These are phyloP conservation scores for Moesziomyces antarcticus DNA, from an alignment of 1,284 basidiomycete genomes.

Conservation along the genomic window DNA sequence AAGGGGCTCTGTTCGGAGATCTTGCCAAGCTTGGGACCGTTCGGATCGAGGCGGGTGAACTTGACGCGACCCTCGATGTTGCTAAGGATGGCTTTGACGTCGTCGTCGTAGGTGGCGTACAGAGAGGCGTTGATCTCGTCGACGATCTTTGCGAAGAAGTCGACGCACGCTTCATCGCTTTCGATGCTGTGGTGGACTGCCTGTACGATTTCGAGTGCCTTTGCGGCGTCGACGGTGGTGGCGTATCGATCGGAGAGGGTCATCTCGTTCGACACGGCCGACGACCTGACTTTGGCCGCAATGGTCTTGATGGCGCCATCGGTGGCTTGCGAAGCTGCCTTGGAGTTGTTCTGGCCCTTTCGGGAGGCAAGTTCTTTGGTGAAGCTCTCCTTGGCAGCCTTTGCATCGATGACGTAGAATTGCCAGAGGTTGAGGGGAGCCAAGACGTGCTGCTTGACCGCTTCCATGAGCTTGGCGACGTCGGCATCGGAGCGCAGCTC, in stretches of 20 bases:
- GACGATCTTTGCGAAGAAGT: conserved; percentile 39
- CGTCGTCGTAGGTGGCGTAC: conserved; percentile 58
- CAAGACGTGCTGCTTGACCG: conserved; percentile 53
- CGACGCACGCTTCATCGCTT: conserved; percentile 23
- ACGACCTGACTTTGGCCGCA: conserved; percentile 28
- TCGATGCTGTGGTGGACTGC: conserved; percentile 20
- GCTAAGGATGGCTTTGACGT: conserved; percentile 53
- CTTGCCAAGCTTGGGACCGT: conserved; percentile 56
- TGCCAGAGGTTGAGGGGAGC: conserved; percentile 59
- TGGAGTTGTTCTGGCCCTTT: conserved; percentile 13
- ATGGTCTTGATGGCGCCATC: conserved; percentile 21
- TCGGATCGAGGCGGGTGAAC: conserved; percentile 54
- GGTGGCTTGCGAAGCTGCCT: conserved; percentile 1
- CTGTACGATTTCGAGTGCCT: conserved; percentile 37
- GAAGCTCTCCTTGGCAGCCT: conserved; percentile 42
- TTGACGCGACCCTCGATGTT: conserved; percentile 58
- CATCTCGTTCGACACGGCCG: conserved; percentile 55
- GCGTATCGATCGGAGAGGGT: conserved; percentile 43
- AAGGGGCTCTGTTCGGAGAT: conserved; percentile 52
- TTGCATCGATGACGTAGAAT: conserved; percentile 59
- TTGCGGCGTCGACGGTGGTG: conserved; percentile 47
- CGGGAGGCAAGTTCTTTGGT: conserved; percentile 15
- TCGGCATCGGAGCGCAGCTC: conserved; percentile 51
- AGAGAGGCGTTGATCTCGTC: conserved; percentile 55
- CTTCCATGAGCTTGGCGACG: conserved; percentile 47